A percentile compares a stretch with the other conserved stretches of the same genome.
Conservation (phyloP, 768 basidiomycete species). For the Gymnopilus dilepis region DNA sequence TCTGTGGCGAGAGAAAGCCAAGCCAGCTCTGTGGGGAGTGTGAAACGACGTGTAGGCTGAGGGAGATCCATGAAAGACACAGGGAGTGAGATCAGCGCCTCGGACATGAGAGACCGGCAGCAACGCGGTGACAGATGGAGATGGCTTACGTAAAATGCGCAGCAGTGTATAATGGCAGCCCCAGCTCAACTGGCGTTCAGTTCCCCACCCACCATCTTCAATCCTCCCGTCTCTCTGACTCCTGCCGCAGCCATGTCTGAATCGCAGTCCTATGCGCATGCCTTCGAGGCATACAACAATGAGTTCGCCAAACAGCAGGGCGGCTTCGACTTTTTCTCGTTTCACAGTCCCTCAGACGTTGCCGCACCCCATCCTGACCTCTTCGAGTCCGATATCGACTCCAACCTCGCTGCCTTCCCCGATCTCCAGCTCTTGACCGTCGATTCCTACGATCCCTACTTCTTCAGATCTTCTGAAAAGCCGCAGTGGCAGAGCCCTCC, state of each 20-base stretch:
- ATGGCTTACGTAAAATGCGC: slow-evolving; percentile 37
- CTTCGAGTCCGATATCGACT: slow-evolving; percentile 85
- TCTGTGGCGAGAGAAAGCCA: not conserved
- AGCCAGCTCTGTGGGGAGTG: not conserved
- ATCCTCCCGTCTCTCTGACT: slow-evolving; percentile 26
- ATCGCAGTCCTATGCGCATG: slow-evolving; percentile 35
- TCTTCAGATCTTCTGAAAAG: slow-evolving; percentile 60
- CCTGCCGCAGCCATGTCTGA: slow-evolving; percentile 39
- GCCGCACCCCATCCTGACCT: slow-evolving; percentile 80
- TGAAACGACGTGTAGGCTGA: not conserved
- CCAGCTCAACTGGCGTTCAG: slow-evolving; percentile 21
- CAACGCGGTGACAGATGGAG: slow-evolving; percentile 16
- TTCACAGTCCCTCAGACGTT: slow-evolving; percentile 71
- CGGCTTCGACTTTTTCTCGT: slow-evolving; percentile 69
- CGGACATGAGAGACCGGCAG: slow-evolving; percentile 16
- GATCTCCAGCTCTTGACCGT: slow-evolving; percentile 68
- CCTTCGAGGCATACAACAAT: slow-evolving; percentile 39
- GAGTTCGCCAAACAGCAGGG: slow-evolving; percentile 44
- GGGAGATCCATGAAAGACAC: not conserved
- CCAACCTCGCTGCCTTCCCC: slow-evolving; percentile 69
- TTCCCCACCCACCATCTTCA: slow-evolving; percentile 37
- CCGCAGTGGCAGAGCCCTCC: slow-evolving; percentile 67
- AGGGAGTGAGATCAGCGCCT: slow-evolving; percentile 9
- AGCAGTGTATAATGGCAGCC: slow-evolving; percentile 38
- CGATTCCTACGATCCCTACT: slow-evolving; percentile 66